Conservation (phyloP, 2,329 filamentous ascomycete species). For the Harringtonia lauricola region DNA sequence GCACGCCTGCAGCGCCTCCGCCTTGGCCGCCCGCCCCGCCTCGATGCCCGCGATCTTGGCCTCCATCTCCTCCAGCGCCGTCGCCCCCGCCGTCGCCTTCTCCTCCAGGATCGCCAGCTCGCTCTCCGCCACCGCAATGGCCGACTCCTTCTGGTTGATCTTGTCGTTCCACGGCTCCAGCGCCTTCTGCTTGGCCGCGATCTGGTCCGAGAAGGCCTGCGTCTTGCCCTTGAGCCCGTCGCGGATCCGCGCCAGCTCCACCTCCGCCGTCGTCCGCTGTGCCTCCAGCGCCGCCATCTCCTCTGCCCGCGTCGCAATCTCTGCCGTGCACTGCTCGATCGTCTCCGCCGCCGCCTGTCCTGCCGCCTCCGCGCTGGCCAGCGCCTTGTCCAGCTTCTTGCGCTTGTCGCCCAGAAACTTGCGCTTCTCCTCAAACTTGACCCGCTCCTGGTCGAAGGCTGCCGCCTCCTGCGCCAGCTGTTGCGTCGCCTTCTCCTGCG, state of each 20-base stretch:
- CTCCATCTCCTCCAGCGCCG: conserved; percentile 73
- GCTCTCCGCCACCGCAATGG: conserved; percentile 88
- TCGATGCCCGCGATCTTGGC: conserved; percentile 66
- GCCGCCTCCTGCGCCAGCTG: conserved; percentile 74
- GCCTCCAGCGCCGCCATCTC: conserved; percentile 69
- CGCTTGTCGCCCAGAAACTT: conserved; percentile 87
- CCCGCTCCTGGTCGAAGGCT: conserved; percentile 89
- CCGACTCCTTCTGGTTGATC: conserved; percentile 91
- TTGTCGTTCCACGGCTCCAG: conserved; percentile 95
- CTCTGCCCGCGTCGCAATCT: conserved; percentile 65
- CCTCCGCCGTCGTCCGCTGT: conserved; percentile 67
- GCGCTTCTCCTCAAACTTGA: conserved; percentile 96
- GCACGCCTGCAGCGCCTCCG: conserved; percentile 63
- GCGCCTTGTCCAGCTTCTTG: conserved; percentile 88
- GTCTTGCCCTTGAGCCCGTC: conserved; percentile 91
- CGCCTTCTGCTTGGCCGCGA: conserved; percentile 82
- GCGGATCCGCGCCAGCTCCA: conserved; percentile 70
- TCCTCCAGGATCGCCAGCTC: conserved; percentile 87
- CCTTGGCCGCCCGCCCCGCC: conserved; percentile 59
- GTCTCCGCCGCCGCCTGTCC: conserved; percentile 65
- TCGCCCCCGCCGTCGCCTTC: conserved; percentile 76
- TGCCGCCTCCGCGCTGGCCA: conserved; percentile 64
- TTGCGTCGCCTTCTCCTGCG: conserved; percentile 72
- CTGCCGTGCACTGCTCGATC: conserved; percentile 64
- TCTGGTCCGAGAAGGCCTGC: conserved; percentile 85